Base-by-base conservation (phyloP, 495 filamentous ascomycete species). In the Neurospora sp. region DNA sequence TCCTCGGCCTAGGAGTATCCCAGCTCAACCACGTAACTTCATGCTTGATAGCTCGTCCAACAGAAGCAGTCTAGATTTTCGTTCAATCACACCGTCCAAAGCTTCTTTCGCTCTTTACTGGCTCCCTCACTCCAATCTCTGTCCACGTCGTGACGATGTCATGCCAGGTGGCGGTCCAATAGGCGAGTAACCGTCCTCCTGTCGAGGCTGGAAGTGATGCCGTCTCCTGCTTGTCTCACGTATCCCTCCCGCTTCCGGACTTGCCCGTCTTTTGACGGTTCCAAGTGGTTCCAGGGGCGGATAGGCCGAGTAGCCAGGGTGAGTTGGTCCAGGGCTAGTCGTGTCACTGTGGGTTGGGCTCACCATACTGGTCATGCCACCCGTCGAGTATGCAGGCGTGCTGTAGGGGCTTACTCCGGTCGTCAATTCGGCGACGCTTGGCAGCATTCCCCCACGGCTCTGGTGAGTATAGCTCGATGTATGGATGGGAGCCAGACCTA, bases 381-480 rank as follows among this genome's bases (percentile, higher is more conserved):
- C 80, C 1, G 76, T 73, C n/a, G 85, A 82, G 74, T 88, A 88
- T 6, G 86, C 86, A 23, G 86, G 85, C 23, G 85, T 86, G 77
- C 77, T 86, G 73, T 88, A 88, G 18, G 86, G 85, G 71, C 84
- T 86, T 38, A 87, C 76, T 23, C 86, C 87, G 1, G 87, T 89
- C 0, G 87, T 89, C 74, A 89, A 82, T 76, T 89, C 86, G 23
- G 84, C 83, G 11, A 89, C 82, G 76, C 85, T 84, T 7, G 87
- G 87, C 11, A 89, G 79, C 74, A 85, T 79, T 23, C 78, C 81
- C 14, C 80, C 77, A 40, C 78, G 77, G 3, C 77, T 74, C 12
- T 76, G 74, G 12, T 44, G 31, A 4, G 69, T 40, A 11, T 70
- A 39, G 70, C 73, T 41, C 75, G 77, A 78, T 10, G 80, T 81